Conservation (phyloP, 1,284 basidiomycete species). For the Puccinia polysora region DNA sequence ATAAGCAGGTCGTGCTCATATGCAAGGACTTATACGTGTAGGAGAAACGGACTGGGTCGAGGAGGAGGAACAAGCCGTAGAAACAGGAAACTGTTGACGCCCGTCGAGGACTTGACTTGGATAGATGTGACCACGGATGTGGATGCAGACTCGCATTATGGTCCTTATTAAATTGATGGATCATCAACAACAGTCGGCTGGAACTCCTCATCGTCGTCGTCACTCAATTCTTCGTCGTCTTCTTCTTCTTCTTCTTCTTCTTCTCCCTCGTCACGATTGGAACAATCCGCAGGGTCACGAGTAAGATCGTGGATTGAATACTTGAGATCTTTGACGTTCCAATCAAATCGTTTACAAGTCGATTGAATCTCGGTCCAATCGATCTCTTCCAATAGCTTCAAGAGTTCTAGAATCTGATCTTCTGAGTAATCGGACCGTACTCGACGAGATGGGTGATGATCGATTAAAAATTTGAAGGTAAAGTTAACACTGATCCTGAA, state of each 20-base stretch:
- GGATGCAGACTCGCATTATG: too few relatives aligned
- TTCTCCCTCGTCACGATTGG: background rate
- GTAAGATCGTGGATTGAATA: background rate
- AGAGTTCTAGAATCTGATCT: background rate
- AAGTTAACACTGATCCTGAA: slow-evolving; percentile 12
- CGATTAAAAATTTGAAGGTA: background rate
- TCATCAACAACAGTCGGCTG: slow-evolving; percentile 15
- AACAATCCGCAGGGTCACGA: too few relatives aligned
- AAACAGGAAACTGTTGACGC: too few relatives aligned
- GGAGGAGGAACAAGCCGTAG: too few relatives aligned
- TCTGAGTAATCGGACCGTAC: too few relatives aligned
- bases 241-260: slow-evolving; percentile 15
- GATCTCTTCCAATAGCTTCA: slow-evolving; percentile 5
- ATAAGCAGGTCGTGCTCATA: too few relatives aligned
- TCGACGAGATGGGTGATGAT: background rate
- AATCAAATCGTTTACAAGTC: slow-evolving; percentile 31
- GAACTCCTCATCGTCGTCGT: slow-evolving; percentile 21
- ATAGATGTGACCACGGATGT: too few relatives aligned
- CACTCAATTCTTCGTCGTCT: slow-evolving; percentile 5
- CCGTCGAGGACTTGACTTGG: too few relatives aligned
- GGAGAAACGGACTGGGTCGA: too few relatives aligned
- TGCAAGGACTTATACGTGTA: too few relatives aligned
- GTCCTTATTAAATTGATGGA: too few relatives aligned
- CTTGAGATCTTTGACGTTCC: slow-evolving; percentile 34
- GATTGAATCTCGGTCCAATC: slow-evolving; percentile 24